Evolutionary conservation across 1,139 yeast species (phyloP).

Genomic region (Pichia sp.): DNA sequence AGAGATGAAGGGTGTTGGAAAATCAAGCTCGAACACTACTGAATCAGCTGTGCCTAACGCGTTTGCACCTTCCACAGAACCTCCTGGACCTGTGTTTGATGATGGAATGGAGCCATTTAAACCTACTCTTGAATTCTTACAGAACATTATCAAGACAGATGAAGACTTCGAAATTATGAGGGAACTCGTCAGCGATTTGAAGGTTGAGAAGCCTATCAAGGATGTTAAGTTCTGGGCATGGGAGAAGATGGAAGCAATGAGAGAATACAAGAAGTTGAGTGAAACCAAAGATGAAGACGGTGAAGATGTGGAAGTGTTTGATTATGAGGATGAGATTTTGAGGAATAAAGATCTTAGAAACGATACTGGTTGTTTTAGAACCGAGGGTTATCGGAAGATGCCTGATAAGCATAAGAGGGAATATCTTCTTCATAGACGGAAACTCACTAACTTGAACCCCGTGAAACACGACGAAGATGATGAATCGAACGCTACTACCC

Average conservation of each 20-base stretch:
- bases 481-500: constrained; percentile 23
- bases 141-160: constrained; percentile 54
- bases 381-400: constrained; percentile 70
- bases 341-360: constrained; percentile 26
- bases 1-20: constrained; percentile 3
- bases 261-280: constrained; percentile 22
- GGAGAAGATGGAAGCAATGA: constrained; percentile 40
- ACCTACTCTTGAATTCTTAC: constrained; percentile 43
- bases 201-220: constrained; percentile 25
- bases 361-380: constrained; percentile 56
- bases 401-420: constrained; percentile 66
- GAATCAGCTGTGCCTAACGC: constrained; percentile 27
- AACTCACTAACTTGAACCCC: constrained; percentile 45
- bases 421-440: constrained; percentile 75
- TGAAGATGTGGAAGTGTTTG: constrained; percentile 15
- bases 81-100: constrained; percentile 47
- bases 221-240: constrained; percentile 62
- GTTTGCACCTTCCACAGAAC: constrained; percentile 38
- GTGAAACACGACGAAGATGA: constrained; percentile 53
- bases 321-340: constrained; percentile 20
- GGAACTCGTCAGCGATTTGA: constrained; percentile 34
- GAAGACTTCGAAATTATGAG: constrained; percentile 60
- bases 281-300: constrained; percentile 27
- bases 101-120: constrained; percentile 23
- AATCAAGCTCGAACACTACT: background rate